These are phyloP conservation scores for Domatiomyces catenatus DNA, from an alignment of 2,329 filamentous ascomycete genomes.

Conservation along the genomic window DNA sequence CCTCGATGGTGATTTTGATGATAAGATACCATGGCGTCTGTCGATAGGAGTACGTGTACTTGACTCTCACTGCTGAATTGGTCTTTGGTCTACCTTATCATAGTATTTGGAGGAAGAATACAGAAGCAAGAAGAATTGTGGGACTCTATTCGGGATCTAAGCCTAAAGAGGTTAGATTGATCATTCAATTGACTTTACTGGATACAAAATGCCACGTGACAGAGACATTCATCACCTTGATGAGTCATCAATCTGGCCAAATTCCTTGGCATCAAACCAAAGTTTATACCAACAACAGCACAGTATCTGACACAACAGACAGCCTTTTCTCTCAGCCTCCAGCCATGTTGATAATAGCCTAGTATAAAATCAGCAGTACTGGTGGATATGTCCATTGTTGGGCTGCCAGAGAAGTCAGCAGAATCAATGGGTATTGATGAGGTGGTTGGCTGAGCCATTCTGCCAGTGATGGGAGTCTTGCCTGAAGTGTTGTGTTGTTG, in stretches of 20 bases:
- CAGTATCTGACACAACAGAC: neutral
- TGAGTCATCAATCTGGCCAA: neutral
- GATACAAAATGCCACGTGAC: too few relatives aligned
- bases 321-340: neutral
- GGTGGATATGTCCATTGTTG: neutral
- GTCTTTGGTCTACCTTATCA: too few relatives aligned
- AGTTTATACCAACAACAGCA: neutral
- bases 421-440: neutral
- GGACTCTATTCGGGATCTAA: too few relatives aligned
- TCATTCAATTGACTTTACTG: too few relatives aligned
- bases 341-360: neutral
- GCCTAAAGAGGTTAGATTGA: too few relatives aligned
- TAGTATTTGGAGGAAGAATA: too few relatives aligned
- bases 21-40: too few relatives aligned
- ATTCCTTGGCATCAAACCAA: neutral
- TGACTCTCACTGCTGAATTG: too few relatives aligned
- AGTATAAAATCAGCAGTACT: neutral
- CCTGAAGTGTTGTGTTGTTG: neutral
- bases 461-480: neutral
- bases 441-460: neutral
- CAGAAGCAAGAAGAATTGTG: too few relatives aligned
- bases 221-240: too few relatives aligned
- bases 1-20: too few relatives aligned
- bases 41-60: too few relatives aligned
- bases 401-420: neutral